phyloP scores from a whole-genome alignment of 441 rosid genomes.

The Corymbia calophylla region DNA sequence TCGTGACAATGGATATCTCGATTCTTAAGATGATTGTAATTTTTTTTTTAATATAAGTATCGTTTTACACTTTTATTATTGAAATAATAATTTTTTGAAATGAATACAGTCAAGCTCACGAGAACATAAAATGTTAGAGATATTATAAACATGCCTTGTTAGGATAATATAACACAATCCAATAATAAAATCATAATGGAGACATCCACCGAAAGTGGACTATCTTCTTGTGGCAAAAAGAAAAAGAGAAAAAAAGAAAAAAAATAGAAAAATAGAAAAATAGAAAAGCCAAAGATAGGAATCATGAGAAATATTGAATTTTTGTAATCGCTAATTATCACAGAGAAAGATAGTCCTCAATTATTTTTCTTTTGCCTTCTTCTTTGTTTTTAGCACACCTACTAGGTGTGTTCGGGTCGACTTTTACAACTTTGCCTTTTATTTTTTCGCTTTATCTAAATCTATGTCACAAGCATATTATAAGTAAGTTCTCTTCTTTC shows the following conservation, averaged over 20 bases:
- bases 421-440: background rate
- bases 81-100: background rate
- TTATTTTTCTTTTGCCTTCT: background rate
- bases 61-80: background rate
- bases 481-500: background rate
- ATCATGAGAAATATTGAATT: background rate
- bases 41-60: background rate
- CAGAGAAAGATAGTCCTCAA: background rate
- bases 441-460: background rate
- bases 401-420: background rate
- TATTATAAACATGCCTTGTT: background rate
- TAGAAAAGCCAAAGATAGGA: background rate
- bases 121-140: background rate
- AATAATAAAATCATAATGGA: background rate
- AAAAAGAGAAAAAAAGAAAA: accelerated
- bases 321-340: background rate
- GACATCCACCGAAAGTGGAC: background rate
- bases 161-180: background rate
- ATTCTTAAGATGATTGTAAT: background rate
- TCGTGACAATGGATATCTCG: background rate
- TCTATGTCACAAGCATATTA: background rate
- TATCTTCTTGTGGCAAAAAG: background rate
- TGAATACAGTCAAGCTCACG: background rate
- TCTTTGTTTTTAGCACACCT: background rate
- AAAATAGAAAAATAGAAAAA: accelerated